Conservation (phyloP, 768 basidiomycete genomes). For the Hypholoma sublateritium region DNA sequence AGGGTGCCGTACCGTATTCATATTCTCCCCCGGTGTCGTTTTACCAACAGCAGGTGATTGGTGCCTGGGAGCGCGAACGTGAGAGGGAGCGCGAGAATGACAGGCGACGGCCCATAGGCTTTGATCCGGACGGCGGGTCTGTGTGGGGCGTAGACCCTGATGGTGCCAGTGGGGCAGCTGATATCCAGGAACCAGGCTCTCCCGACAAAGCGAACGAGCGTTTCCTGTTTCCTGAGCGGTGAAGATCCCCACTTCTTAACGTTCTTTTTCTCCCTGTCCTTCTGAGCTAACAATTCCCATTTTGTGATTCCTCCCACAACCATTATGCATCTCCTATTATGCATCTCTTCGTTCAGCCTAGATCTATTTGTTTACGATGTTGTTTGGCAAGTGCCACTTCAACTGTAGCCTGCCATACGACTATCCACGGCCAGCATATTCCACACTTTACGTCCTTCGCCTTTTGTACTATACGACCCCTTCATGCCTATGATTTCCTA, state of each 20-base stretch:
- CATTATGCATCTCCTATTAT: conserved; percentile 3
- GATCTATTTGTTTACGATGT: background rate
- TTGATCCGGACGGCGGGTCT: conserved; percentile 45
- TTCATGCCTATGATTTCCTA: background rate
- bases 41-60: conserved; percentile 23
- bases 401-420: background rate
- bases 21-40: conserved; percentile 17
- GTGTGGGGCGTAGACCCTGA: conserved; percentile 15
- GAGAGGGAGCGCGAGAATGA: conserved; percentile 13
- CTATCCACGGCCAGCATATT: background rate
- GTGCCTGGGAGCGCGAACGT: conserved; percentile 19
- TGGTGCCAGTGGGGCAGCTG: background rate
- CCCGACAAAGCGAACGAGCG: conserved; percentile 41
- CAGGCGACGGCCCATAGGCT: conserved; percentile 18
- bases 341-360: background rate
- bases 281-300: background rate
- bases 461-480: background rate
- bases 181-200: conserved; percentile 34
- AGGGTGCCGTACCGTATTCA: background rate
- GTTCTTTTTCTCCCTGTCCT: background rate
- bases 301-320: background rate
- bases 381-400: background rate
- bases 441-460: background rate
- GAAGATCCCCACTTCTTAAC: conserved; percentile 1
- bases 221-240: conserved; percentile 47